phyloP scores from a whole-genome alignment of 2,329 filamentous ascomycete species.

The Biscogniauxia mediterranea region DNA sequence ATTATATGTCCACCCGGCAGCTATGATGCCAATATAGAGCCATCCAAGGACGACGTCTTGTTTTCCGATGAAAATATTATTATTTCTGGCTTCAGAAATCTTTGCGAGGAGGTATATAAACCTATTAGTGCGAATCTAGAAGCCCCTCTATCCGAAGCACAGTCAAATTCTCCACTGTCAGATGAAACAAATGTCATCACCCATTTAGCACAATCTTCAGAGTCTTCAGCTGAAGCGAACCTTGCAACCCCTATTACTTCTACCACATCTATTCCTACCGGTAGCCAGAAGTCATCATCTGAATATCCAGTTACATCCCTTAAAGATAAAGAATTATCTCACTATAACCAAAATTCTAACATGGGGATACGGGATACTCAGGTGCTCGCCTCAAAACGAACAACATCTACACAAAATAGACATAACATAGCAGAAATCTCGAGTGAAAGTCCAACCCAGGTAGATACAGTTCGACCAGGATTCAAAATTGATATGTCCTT shows the following conservation, averaged over 20 bases:
- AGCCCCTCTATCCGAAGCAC: background rate
- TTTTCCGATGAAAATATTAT: conserved; percentile 56
- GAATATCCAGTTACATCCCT: background rate
- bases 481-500: conserved; percentile 21
- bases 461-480: background rate
- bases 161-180: background rate
- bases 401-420: background rate
- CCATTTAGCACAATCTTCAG: background rate
- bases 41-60: conserved; percentile 69
- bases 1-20: conserved; percentile 59
- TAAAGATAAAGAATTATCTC: background rate
- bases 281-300: background rate
- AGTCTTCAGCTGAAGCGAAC: background rate
- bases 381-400: background rate
- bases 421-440: background rate
- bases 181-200: background rate
- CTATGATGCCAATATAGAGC: conserved; percentile 72
- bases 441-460: background rate
- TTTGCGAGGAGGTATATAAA: conserved; percentile 43
- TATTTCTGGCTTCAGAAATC: conserved; percentile 43
- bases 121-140: background rate
- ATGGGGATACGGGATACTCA: background rate
- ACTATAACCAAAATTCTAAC: background rate
- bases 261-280: background rate
- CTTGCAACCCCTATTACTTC: background rate